Conservation (phyloP, 1,284 basidiomycete genomes). For the Gomphus bonarii region DNA sequence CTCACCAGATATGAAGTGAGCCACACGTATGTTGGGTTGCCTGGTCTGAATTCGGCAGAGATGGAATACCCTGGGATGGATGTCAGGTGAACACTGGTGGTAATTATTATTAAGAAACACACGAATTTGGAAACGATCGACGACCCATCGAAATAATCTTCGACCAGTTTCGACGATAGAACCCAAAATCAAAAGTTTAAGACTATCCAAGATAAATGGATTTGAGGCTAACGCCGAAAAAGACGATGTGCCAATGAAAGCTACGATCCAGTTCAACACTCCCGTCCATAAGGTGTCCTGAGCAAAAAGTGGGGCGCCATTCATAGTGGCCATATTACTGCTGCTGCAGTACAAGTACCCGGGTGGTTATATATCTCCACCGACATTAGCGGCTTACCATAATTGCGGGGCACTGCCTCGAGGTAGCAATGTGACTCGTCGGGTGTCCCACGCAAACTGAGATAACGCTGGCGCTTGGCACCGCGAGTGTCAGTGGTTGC, state of each 20-base stretch:
- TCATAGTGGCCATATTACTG: neutral
- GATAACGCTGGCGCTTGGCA: too few species aligned
- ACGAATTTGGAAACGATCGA: neutral
- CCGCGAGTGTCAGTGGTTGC: too few species aligned
- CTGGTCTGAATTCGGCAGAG: conserved; percentile 35
- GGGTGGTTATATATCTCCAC: too few species aligned
- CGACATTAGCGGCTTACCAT: too few species aligned
- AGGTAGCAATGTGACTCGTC: neutral
- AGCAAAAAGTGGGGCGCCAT: neutral
- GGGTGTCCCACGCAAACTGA: too few species aligned
- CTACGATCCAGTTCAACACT: neutral
- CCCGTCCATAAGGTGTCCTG: neutral
- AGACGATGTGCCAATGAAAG: neutral
- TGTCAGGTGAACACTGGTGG: neutral
- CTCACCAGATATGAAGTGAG: conserved; percentile 33
- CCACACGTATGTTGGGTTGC: conserved; percentile 44
- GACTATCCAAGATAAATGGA: neutral
- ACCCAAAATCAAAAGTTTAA: neutral
- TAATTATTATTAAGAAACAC: neutral
- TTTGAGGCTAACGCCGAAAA: neutral
- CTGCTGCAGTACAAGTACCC: too few species aligned
- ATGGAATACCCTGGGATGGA: conserved; percentile 20
- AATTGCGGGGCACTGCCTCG: too few species aligned
- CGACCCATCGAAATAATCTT: conserved; percentile 1
- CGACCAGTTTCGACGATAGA: conserved; percentile 3